These are phyloP conservation scores for Carallia pectinifolia DNA, from an alignment of 345 rosid species.

Conservation along the genomic window DNA sequence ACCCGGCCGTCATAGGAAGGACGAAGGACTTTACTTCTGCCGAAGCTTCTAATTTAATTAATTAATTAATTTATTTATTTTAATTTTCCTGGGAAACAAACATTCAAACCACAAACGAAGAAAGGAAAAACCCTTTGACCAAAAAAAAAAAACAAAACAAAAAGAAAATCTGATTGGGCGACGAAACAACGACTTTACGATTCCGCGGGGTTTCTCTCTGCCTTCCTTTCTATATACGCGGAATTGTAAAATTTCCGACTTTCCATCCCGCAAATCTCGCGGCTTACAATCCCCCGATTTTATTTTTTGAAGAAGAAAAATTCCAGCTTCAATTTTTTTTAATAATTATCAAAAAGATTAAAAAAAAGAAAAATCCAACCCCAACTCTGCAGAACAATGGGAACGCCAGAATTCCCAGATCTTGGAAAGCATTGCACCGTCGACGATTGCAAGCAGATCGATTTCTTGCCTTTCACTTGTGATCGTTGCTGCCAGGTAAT, in stretches of 20 bases:
- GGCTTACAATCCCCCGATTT: not conserved
- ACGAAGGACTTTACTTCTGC: too few species aligned
- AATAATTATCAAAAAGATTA: not conserved
- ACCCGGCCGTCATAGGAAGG: too few species aligned
- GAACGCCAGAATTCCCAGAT: conserved; percentile 97
- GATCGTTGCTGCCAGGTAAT: conserved; percentile 77
- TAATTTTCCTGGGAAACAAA: too few species aligned
- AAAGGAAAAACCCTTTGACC: too few species aligned
- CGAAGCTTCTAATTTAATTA: too few species aligned
- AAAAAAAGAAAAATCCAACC: not conserved
- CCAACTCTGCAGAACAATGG: conserved; percentile 40
- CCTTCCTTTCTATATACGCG: conserved; percentile 18
- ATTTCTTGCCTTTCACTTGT: conserved; percentile 96
- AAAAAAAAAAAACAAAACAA: not conserved
- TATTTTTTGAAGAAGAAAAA: too few species aligned
- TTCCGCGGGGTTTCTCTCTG: too few species aligned
- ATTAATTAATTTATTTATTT: too few species aligned
- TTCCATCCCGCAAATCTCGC: conserved; percentile 4
- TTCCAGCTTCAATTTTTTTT: not conserved
- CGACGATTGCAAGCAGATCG: conserved; percentile 78
- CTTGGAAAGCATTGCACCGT: conserved; percentile 90
- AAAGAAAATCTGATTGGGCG: not conserved
- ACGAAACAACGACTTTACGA: not conserved
- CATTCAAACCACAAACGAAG: too few species aligned
- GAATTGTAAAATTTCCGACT: conserved; percentile 20